Evolutionary conservation across 2,329 filamentous ascomycete genomes (phyloP).

Genomic region (Pleoardoris graminearum): DNA sequence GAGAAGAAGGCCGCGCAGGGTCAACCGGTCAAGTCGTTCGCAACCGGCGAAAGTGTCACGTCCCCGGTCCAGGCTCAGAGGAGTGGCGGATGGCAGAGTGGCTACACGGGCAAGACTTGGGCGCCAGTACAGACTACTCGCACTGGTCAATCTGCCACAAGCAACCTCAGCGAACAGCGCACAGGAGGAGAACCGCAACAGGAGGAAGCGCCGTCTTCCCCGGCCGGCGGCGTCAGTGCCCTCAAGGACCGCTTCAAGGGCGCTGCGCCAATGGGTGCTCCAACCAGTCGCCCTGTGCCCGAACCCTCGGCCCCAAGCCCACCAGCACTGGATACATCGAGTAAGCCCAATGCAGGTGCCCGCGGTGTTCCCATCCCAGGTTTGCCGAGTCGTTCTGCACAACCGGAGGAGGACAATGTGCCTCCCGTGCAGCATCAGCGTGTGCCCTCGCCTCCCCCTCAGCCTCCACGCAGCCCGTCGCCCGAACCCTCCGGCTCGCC

Average conservation of each 20-base stretch:
- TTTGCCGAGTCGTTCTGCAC: conserved; percentile 63
- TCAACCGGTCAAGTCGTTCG: conserved; percentile 54
- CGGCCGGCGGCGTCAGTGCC: conserved; percentile 69
- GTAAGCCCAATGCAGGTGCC: conserved; percentile 65
- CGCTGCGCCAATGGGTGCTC: conserved; percentile 61
- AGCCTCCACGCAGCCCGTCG: conserved; percentile 47
- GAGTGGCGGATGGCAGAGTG: conserved; percentile 88
- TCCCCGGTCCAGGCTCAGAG: conserved; percentile 59
- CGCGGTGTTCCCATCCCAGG: conserved; percentile 78
- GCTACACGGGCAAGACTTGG: conserved; percentile 89
- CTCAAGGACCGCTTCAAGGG: conserved; percentile 83
- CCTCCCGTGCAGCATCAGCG: conserved; percentile 59
- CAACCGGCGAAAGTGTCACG: conserved; percentile 35
- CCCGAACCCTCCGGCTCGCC: conserved; percentile 69
- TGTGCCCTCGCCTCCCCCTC: conserved; percentile 48
- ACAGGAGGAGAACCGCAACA: conserved; percentile 59
- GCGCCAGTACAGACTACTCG: conserved; percentile 75
- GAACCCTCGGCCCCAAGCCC: conserved; percentile 53
- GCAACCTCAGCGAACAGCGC: conserved; percentile 61
- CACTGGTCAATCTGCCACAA: conserved; percentile 65
- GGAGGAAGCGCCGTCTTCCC: conserved; percentile 57
- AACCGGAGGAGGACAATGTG: conserved; percentile 52
- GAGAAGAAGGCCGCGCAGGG: conserved; percentile 91
- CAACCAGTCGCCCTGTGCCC: conserved; percentile 48
- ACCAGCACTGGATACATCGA: conserved; percentile 67